These are phyloP conservation scores for Teratosphaeria zuluensis DNA, from an alignment of 2,329 filamentous ascomycete genomes.

Conservation along the genomic window DNA sequence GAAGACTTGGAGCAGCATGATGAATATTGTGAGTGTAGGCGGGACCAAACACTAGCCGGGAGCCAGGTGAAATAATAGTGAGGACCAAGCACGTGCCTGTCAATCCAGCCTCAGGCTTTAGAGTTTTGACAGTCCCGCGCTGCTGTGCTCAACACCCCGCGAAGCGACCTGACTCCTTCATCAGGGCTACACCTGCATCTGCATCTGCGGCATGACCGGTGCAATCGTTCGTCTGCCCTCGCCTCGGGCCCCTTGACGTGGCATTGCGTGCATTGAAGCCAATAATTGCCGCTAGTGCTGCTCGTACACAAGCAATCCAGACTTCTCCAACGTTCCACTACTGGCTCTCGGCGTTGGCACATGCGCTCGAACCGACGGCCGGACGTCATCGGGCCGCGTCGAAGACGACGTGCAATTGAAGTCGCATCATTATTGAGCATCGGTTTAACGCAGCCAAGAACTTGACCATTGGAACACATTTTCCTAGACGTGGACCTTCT, in stretches of 20 bases:
- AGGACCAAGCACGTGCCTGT: not conserved
- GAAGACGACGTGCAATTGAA: not conserved
- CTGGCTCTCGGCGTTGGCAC: not conserved
- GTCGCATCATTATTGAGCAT: not conserved
- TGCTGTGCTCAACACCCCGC: too few species aligned
- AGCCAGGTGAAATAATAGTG: conserved; percentile 6
- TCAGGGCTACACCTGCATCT: not conserved
- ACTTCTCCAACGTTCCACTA: not conserved
- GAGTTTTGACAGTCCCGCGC: not conserved
- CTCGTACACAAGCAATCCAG: not conserved
- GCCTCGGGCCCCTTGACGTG: not conserved
- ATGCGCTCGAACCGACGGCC: not conserved
- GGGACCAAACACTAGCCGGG: not conserved
- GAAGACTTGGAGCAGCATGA: conserved; percentile 26
- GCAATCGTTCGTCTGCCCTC: not conserved
- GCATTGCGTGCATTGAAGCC: not conserved
- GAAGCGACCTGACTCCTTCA: too few species aligned
- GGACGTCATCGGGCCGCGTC: not conserved
- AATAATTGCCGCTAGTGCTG: not conserved
- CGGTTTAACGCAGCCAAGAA: not conserved
- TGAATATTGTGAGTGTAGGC: conserved; percentile 10
- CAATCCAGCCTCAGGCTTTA: not conserved
- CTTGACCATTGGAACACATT: not conserved
- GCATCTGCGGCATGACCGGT: not conserved
- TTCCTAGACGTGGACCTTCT: not conserved